These are phyloP conservation scores for Leccinum barrowsii DNA, from an alignment of 768 basidiomycete species.

Conservation along the genomic window DNA sequence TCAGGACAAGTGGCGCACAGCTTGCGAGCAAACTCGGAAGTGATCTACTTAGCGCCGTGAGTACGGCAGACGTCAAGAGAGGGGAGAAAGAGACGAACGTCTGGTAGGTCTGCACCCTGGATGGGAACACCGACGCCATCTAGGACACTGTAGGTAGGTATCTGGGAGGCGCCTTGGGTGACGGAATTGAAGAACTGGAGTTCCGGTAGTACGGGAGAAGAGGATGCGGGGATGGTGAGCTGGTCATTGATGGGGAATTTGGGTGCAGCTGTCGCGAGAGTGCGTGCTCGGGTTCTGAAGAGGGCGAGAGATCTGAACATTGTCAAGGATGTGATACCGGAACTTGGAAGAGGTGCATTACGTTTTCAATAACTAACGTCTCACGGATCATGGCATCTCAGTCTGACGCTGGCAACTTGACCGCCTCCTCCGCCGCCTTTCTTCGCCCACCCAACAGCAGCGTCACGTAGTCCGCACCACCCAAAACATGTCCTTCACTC, in stretches of 20 bases:
- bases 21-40: slow-evolving; percentile 60
- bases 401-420: slow-evolving; percentile 44
- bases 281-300: slow-evolving; percentile 4
- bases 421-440: slow-evolving; percentile 63
- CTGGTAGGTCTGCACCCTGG: slow-evolving; percentile 70
- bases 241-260: slow-evolving; percentile 20
- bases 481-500: slow-evolving; percentile 48
- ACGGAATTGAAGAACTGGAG: slow-evolving; percentile 82
- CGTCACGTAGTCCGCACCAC: slow-evolving; percentile 74
- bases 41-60: slow-evolving; percentile 45
- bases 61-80: not conserved
- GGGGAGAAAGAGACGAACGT: slow-evolving; percentile 44
- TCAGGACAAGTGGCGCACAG: slow-evolving; percentile 38
- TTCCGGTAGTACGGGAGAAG: slow-evolving; percentile 63
- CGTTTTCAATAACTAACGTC: not conserved
- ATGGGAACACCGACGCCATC: slow-evolving; percentile 76
- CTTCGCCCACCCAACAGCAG: slow-evolving; percentile 68
- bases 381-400: not conserved
- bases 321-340: slow-evolving; percentile 10
- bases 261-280: slow-evolving; percentile 15
- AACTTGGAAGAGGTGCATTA: slow-evolving; percentile 19
- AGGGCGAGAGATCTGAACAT: slow-evolving; percentile 15
- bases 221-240: slow-evolving; percentile 40
- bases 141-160: slow-evolving; percentile 84
- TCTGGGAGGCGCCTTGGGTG: slow-evolving; percentile 52